Conservation (phyloP, 2,329 filamentous ascomycete species). For the Epichloe festucae region DNA sequence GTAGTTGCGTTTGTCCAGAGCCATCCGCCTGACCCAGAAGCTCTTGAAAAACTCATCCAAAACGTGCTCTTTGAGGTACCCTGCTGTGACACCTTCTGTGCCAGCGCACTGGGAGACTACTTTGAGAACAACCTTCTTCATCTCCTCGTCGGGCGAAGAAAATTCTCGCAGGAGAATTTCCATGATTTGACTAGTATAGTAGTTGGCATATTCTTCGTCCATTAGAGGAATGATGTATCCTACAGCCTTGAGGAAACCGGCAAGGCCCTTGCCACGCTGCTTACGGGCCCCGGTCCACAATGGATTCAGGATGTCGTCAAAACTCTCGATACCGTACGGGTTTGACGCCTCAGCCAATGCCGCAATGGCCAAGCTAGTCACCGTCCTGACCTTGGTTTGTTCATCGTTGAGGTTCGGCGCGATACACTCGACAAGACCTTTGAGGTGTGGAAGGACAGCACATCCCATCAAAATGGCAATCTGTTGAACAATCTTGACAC, state of each 20-base stretch:
- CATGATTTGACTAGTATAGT: slow-evolving; percentile 98
- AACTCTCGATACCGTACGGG: slow-evolving; percentile 97
- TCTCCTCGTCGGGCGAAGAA: slow-evolving; percentile 93
- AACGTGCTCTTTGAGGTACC: slow-evolving; percentile 90
- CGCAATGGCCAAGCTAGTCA: slow-evolving; percentile 88
- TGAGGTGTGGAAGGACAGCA: slow-evolving; percentile 86
- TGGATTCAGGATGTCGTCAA: slow-evolving; percentile 93
- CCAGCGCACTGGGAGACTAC: slow-evolving; percentile 92
- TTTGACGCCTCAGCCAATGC: slow-evolving; percentile 92
- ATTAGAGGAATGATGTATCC: slow-evolving; percentile 97
- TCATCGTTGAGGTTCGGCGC: slow-evolving; percentile 93
- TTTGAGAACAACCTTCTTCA: slow-evolving; percentile 99
- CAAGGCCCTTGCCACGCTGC: slow-evolving; percentile 89
- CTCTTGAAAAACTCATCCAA: slow-evolving; percentile 96
- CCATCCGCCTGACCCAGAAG: slow-evolving; percentile 97
- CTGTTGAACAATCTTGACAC: slow-evolving; percentile 98
- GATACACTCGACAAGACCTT: slow-evolving; percentile 92
- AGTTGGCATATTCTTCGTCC: slow-evolving; percentile 99
- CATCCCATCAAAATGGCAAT: slow-evolving; percentile 99
- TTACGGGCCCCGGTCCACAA: slow-evolving; percentile 94
- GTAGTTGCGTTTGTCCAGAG: slow-evolving; percentile 94
- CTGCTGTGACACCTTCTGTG: slow-evolving; percentile 87
- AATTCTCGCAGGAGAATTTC: slow-evolving; percentile 94
- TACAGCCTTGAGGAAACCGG: slow-evolving; percentile 92
- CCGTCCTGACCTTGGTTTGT: slow-evolving; percentile 93